These are phyloP conservation scores for Fusarium penzigii DNA, from an alignment of 2,329 filamentous ascomycete species.

Conservation along the genomic window DNA sequence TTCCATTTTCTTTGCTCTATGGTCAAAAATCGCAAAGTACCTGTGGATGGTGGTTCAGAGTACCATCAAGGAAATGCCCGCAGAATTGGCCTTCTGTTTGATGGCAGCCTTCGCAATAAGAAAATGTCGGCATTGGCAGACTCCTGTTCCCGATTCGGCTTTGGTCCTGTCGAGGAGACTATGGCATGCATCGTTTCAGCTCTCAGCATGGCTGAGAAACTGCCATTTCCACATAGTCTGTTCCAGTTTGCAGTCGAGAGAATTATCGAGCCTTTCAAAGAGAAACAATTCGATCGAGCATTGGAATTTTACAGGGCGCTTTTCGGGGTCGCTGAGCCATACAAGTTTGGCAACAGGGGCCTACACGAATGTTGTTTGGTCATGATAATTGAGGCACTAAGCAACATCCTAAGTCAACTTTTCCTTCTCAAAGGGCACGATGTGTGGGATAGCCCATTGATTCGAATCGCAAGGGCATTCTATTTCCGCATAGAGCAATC, in stretches of 20 bases:
- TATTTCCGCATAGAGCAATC: too few relatives aligned
- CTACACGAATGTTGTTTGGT: too few relatives aligned
- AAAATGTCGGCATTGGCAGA: background rate
- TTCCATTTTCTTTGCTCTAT: conserved; percentile 3
- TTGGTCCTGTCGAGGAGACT: background rate
- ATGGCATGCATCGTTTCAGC: background rate
- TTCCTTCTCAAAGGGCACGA: too few relatives aligned
- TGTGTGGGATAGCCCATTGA: background rate
- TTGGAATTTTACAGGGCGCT: rapidly evolving
- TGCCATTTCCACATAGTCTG: background rate
- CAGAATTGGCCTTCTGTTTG: too few relatives aligned
- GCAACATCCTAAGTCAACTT: too few relatives aligned
- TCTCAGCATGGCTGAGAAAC: background rate
- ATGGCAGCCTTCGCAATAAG: background rate
- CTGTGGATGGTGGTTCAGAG: background rate
- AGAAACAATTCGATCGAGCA: background rate
- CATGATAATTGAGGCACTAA: too few relatives aligned
- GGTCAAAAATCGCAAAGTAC: background rate
- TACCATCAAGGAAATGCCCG: too few relatives aligned
- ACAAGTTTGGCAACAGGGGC: too few relatives aligned
- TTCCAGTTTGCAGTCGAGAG: background rate
- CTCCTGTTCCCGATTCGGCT: background rate
- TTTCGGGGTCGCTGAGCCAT: background rate
- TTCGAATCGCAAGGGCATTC: background rate
- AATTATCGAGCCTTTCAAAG: background rate